Evolutionary conservation across 2,329 filamentous ascomycete genomes (phyloP), one percentile per base, ranked within the genome.

Genomic region (Claviceps purpurea): DNA sequence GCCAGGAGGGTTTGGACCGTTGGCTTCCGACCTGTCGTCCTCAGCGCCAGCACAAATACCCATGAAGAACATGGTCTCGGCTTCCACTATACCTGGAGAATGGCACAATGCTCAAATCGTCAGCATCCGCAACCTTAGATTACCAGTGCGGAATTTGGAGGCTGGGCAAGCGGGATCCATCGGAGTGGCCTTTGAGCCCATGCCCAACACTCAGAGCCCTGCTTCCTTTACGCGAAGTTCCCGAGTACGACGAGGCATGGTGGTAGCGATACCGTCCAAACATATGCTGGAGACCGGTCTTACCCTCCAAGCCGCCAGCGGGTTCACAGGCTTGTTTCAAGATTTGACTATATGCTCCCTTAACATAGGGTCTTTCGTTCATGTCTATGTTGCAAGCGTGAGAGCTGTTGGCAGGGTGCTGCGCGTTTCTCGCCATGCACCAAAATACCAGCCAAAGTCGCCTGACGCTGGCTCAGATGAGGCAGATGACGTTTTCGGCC

Each of bases 91-190:
- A 60, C 79, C 74, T 57, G 79, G 75, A 16, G 84, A 88, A 66
- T 97, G 91, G 91, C 82, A 87, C 56, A 75, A 76, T 24, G 89
- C 91, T 5, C 82, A 78, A 44, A 81, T 97, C 50, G 83, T 87
- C 45, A 97, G 90, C 59, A 83, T 96, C 44, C 84, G 91, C 22
- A 95, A 95, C 59, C 73, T 98, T 8, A 81, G 91, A 5, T 73
- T 96, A 3, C 88, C 91, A 0, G 89, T 96, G 0, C 80, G 81
- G 47, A 80, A 77, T 0, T 75, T 97, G 7, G 76, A 83, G 49
- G 76, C 83, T 16, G 89, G 88, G 10, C 91, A 98, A 67, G 89
- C 91, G 5, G 93, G 91, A 1, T 96, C 90, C 0, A 78, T 98
- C 51, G 91, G 90, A 0, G 73, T 97, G 49, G 76, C 85, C 2